Evolutionary conservation across 1,139 yeast genomes (phyloP), one percentile per base, ranked within the genome.

Genomic region (Scheffersomyces lignicola): DNA sequence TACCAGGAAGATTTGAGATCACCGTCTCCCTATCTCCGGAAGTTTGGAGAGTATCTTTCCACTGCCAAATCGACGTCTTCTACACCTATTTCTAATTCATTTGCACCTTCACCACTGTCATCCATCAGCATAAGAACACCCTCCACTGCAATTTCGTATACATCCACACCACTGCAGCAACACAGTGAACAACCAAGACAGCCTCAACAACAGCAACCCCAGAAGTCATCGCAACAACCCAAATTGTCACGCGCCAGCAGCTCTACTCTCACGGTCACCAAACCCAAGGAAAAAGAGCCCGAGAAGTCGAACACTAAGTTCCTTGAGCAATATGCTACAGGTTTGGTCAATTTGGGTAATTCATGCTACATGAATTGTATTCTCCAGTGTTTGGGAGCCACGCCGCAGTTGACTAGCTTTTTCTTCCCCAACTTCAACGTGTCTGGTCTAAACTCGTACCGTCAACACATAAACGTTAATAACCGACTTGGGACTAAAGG

Each of bases 291-390:
- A 7, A 32, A 36, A 16, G 36, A 29, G 10, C 17, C 29, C 5
- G 28, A 35, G 5, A 29, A 36, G 5, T 30, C 29, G 18, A 40
- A 40, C 15, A 29, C 41, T 8, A 29, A 49, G 21, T 58, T 63
- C 36, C 51, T 65, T 9, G 62, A 61, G 30, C 61, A 58, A 34
- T 65, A 62, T 40, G 48, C 67, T 3, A 70, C 76, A 0, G 96
- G 97, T 0, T 65, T 92, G 23, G 73, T 73, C 33, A 92, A 92
- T 52, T 69, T 86, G 44, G 97, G 97, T 1, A 92, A 89, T 51
- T 85, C 96, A 0, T 92, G 98, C 58, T 92, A 92, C 57, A 83
- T 92, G 82, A 92, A 92, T 58, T 86, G 96, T 50, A 76, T 92
- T 38, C 60, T 92, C 12, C 98, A 92, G 58, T 90, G 97, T 54